Base-by-base conservation (phyloP, 2,329 filamentous ascomycete species). In the Xylariaceae sp. region DNA sequence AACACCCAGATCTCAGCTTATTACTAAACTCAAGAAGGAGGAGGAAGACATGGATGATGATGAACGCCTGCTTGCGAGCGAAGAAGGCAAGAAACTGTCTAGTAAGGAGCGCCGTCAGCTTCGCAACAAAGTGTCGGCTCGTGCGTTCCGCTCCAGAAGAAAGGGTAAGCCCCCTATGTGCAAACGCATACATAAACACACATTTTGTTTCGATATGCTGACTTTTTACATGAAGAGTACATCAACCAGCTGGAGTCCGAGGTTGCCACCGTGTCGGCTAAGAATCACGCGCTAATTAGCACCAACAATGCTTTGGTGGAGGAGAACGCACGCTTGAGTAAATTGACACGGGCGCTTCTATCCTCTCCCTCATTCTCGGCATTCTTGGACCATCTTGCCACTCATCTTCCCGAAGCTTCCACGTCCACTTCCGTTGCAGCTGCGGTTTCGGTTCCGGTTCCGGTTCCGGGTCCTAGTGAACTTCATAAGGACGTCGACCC, bases 21-120 rank as follows among this genome's bases (percentile, higher is more conserved):
- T 23, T 23, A 80, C 88, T 53, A 88, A 87, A 64, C 77, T 84
- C 64, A 92, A 88, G 82, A 97, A 97, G 81, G 92, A 97, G 50
- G 92, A 97, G 70, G 92, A 97, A 63, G 93, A 97, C 56, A 97
- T 99, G 93, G 94, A 99, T 68, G 93, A 97, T 74, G 94, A 97
- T 69, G 94, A 97, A 80, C 84, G 67, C 48, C 54, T 69, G 6
- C 64, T 71, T 5, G 66, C 66, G 11, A 97, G 92, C 62, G 94
- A 99, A 70, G 93, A 97, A 77, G 94, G 93, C 70, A 99, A 99
- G 87, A 97, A 97, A 80, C 83, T 99, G n/a, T 94, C 88, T 76
- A 96, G 91, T 80, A 97, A 97, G 78, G 92, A 97, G 77, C 88
- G 94, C 62, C 88, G 94, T 67, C 94, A 97, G 76, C 83, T 99